Evolutionary conservation across 306 rosid genomes (phyloP).

Genomic region (Cucurbita argyrosperma): DNA sequence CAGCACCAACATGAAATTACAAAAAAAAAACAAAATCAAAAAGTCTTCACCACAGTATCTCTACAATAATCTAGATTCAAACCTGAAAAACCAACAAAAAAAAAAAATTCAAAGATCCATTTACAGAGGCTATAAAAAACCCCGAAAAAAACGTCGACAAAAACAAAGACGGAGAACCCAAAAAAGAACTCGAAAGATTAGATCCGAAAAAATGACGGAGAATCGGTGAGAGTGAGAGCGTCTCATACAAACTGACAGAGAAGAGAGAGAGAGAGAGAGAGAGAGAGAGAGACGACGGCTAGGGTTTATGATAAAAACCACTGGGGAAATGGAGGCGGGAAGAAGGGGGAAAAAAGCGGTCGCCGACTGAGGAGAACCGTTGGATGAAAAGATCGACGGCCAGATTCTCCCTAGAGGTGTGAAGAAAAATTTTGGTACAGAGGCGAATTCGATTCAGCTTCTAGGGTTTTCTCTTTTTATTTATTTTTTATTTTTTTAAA

Average conservation of each 20-base stretch:
- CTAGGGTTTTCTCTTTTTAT: neutral
- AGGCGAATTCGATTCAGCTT: neutral
- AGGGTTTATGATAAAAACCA: constrained; percentile 86
- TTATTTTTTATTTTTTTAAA: neutral
- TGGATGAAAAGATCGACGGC: constrained; percentile 24
- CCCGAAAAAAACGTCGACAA: neutral
- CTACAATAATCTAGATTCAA: neutral
- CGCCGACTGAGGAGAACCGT: constrained; percentile 30
- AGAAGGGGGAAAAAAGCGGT: constrained; percentile 12
- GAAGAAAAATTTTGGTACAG: neutral
- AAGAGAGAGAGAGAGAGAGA: neutral
- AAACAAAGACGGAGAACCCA: neutral
- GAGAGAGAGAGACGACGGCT: constrained; percentile 29
- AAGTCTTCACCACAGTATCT: neutral
- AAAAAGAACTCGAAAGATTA: neutral
- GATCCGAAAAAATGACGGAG: constrained; percentile 9
- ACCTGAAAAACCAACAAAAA: neutral
- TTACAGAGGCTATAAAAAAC: neutral
- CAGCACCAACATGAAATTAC: neutral
- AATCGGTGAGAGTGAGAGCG: constrained; percentile 6
- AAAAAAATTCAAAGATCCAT: neutral
- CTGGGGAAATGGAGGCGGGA: neutral
- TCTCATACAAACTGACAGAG: neutral
- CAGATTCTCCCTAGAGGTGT: constrained; percentile 3
- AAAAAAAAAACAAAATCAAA: neutral